phyloP scores from a whole-genome alignment of 192 early-diverging fungal species.

The Podila clonocystis region DNA sequence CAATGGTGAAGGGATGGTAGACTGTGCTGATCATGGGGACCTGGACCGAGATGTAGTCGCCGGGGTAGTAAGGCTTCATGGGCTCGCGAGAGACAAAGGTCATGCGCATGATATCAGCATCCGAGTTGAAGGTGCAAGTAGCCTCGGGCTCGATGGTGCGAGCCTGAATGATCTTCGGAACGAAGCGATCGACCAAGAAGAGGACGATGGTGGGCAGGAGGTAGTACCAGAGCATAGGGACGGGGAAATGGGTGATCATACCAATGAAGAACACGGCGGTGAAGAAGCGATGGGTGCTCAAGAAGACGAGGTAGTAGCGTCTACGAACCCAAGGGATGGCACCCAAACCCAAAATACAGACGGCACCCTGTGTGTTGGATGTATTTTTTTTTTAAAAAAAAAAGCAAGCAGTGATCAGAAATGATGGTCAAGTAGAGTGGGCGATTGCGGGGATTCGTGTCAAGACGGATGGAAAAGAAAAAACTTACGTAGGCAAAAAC shows the following conservation, averaged over 20 bases:
- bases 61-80: constrained; percentile 51
- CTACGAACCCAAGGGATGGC: constrained; percentile 41
- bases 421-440: not conserved
- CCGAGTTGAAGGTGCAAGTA: constrained; percentile 35
- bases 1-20: constrained; percentile 51
- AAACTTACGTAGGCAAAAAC: constrained; percentile 47
- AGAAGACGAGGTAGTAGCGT: constrained; percentile 44
- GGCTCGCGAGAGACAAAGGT: constrained; percentile 46
- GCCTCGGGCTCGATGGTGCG: constrained; percentile 41
- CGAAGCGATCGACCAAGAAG: constrained; percentile 47
- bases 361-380: constrained; percentile 20
- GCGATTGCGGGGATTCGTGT: not conserved
- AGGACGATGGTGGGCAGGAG: constrained; percentile 42
- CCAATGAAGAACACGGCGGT: constrained; percentile 42
- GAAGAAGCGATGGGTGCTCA: constrained; percentile 44
- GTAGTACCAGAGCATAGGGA: constrained; percentile 47
- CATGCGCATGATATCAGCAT: constrained; percentile 43
- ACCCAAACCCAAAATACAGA: constrained; percentile 37
- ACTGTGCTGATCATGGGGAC: constrained; percentile 35
- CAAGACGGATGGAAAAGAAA: not conserved
- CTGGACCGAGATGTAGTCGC: constrained; percentile 42
- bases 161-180: constrained; percentile 42
- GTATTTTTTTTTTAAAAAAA: not conserved
- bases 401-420: not conserved
- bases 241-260: constrained; percentile 43